Conservation (phyloP, 257 asterid genomes). For the Anisodus tanguticus region DNA sequence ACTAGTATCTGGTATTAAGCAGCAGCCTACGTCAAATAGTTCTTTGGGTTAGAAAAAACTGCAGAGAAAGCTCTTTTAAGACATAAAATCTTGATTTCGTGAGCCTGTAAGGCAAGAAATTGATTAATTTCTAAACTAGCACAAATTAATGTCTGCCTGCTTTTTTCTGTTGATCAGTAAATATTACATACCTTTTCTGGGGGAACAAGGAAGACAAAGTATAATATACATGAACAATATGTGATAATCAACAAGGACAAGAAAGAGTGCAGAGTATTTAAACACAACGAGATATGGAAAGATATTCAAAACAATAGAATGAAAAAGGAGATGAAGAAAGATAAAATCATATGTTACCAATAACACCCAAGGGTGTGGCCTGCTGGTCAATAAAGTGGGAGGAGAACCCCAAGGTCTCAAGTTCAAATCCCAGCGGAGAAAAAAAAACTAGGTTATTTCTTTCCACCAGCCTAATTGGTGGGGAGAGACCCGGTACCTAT, state of each 20-base stretch:
- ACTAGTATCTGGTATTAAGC: not conserved
- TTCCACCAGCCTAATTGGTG: no score
- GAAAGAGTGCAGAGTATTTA: not conserved
- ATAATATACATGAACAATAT: no score
- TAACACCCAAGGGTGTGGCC: slow-evolving; percentile 13
- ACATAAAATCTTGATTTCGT: not conserved
- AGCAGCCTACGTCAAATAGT: not conserved
- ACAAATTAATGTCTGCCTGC: not conserved
- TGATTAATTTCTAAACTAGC: not conserved
- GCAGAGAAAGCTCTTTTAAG: slow-evolving; percentile 11
- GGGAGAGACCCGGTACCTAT: no score
- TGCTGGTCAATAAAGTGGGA: not conserved
- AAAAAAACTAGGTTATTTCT: no score
- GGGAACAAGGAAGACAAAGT: not conserved
- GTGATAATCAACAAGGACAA: not conserved
- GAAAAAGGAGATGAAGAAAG: not conserved
- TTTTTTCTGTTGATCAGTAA: not conserved
- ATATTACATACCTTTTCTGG: not conserved
- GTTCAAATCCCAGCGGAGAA: not conserved
- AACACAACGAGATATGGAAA: not conserved
- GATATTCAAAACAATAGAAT: not conserved
- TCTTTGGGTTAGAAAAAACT: not conserved
- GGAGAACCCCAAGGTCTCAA: not conserved
- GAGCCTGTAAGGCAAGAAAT: not conserved
- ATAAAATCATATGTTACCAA: not conserved